Conservation (phyloP, 108 stramenopile species). For the Cyclotella cryptica region DNA sequence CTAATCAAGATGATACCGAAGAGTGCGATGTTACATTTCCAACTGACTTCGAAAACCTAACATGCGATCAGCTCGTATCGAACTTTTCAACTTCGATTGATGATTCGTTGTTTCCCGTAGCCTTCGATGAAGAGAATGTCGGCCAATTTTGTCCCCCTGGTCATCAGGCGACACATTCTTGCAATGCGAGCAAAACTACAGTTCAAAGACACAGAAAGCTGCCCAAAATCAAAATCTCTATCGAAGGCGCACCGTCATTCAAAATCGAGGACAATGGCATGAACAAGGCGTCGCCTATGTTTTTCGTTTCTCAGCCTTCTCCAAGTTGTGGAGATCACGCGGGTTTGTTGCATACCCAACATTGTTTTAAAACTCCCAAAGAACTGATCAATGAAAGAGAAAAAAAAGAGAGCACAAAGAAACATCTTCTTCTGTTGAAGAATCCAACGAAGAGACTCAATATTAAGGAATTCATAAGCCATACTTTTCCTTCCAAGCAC, state of each 20-base stretch:
- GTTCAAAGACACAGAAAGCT: background rate
- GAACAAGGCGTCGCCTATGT: background rate
- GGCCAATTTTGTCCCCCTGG: background rate
- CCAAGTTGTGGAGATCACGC: slow-evolving; percentile 14
- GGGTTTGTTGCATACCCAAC: background rate
- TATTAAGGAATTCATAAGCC: background rate
- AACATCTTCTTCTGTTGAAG: background rate
- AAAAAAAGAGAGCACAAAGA: background rate
- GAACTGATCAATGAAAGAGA: background rate
- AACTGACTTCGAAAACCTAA: slow-evolving; percentile 11
- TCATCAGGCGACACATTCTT: background rate
- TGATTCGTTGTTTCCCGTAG: background rate
- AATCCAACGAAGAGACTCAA: slow-evolving; percentile 10
- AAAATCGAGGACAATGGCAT: background rate
- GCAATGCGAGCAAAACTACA: background rate
- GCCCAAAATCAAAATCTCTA: background rate
- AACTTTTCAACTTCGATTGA: background rate
- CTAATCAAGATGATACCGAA: background rate
- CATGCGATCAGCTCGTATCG: background rate
- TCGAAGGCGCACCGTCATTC: background rate
- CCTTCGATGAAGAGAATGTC: background rate
- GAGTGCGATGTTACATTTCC: background rate
- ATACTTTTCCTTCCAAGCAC: background rate
- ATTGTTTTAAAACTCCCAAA: background rate
- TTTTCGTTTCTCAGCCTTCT: slow-evolving; percentile 3